These are phyloP conservation scores for Fusarium secorum DNA, from an alignment of 2,329 filamentous ascomycete genomes.

Conservation along the genomic window DNA sequence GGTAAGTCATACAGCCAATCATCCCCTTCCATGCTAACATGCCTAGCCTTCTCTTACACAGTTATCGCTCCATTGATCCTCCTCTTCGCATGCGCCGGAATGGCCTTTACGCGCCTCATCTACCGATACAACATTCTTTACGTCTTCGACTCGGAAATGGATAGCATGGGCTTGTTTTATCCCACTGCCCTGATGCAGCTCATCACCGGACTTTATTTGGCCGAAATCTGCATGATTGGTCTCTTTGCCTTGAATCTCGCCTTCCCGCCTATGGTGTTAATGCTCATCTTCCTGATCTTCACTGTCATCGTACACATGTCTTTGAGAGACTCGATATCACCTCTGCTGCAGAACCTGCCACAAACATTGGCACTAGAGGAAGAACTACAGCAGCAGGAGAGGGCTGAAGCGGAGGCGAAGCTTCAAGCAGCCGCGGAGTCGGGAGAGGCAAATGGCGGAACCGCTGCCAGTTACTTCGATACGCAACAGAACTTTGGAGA, in stretches of 20 bases:
- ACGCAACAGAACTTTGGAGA: conserved; percentile 47
- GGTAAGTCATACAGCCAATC: conserved; percentile 58
- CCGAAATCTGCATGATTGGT: conserved; percentile 83
- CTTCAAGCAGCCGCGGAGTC: conserved; percentile 37
- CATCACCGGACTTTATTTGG: conserved; percentile 83
- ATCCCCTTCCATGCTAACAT: neutral
- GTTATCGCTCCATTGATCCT: conserved; percentile 87
- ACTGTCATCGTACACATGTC: conserved; percentile 78
- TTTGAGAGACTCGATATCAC: conserved; percentile 75
- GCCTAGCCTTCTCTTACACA: conserved; percentile 79
- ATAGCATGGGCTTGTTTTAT: conserved; percentile 89
- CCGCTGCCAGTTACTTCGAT: conserved; percentile 50
- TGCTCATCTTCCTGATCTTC: conserved; percentile 79
- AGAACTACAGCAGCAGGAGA: conserved; percentile 53
- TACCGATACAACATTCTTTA: conserved; percentile 93
- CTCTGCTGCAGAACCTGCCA: conserved; percentile 80
- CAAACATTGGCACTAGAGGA: conserved; percentile 70
- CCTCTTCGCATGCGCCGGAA: conserved; percentile 79
- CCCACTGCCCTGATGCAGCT: conserved; percentile 88
- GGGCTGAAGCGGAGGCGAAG: conserved; percentile 55
- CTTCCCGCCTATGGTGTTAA: conserved; percentile 74
- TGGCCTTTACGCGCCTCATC: conserved; percentile 83
- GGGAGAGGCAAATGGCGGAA: conserved; percentile 25
- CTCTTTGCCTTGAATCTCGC: conserved; percentile 77
- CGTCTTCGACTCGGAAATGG: conserved; percentile 81